Evolutionary conservation across 2,329 filamentous ascomycete genomes (phyloP).

Genomic region (Calonectria leucothoes): DNA sequence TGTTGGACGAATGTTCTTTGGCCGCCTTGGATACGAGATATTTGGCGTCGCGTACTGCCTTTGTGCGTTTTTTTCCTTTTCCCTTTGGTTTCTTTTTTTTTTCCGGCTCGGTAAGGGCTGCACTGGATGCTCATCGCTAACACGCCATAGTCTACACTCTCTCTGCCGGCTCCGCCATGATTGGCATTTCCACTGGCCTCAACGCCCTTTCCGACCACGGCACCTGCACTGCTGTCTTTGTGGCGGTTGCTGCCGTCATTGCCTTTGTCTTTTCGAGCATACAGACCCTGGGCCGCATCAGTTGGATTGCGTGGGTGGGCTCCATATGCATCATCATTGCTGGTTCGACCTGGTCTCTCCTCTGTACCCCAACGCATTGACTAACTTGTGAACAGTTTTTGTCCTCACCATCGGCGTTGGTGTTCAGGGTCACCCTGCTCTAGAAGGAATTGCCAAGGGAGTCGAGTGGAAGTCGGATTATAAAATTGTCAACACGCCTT

Average conservation of each 20-base stretch:
- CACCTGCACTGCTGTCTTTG: constrained; percentile 50
- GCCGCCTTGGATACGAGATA: constrained; percentile 54
- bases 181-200: constrained; percentile 50
- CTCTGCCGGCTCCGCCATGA: constrained; percentile 45
- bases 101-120: too few relatives aligned
- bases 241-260: constrained; percentile 44
- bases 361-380: too few relatives aligned
- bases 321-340: constrained; percentile 32
- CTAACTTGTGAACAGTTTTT: constrained; percentile 20
- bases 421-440: constrained; percentile 43
- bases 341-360: constrained; percentile 20
- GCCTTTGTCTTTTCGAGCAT: constrained; percentile 43
- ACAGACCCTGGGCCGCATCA: constrained; percentile 42
- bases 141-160: not conserved
- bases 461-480: constrained; percentile 41
- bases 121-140: not conserved
- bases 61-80: constrained; percentile 42
- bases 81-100: too few relatives aligned
- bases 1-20: constrained; percentile 59
- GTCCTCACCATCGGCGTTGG: constrained; percentile 43
- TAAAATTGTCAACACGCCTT: constrained; percentile 42
- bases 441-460: constrained; percentile 33
- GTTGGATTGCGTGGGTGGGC: constrained; percentile 44
- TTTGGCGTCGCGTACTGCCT: constrained; percentile 46
- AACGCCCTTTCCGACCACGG: constrained; percentile 51